Conservation (phyloP, 2,329 filamentous ascomycete genomes). For the Colletotrichum limetticola region DNA sequence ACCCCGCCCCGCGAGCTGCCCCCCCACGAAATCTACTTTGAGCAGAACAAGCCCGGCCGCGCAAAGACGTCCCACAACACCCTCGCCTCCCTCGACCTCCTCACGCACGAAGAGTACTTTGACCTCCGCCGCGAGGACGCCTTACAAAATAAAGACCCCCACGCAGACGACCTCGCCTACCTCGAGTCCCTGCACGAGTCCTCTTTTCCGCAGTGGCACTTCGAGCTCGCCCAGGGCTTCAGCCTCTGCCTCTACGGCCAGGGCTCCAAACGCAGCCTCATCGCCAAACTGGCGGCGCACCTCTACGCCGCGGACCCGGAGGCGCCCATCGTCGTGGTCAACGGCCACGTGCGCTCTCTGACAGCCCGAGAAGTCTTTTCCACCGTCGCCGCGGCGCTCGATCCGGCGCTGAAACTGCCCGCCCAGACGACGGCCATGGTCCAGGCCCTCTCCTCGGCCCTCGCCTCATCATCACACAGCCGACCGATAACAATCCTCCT, state of each 20-base stretch:
- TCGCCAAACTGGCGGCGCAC: constrained; percentile 80
- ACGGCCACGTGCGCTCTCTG: constrained; percentile 79
- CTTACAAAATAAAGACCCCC: constrained; percentile 69
- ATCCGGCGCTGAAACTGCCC: constrained; percentile 57
- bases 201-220: constrained; percentile 91
- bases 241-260: constrained; percentile 93
- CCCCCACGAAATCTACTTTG: constrained; percentile 92
- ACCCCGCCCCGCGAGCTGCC: constrained; percentile 86
- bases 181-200: constrained; percentile 80
- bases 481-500: constrained; percentile 73
- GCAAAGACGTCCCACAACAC: constrained; percentile 90
- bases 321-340: constrained; percentile 81
- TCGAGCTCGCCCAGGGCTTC: constrained; percentile 89
- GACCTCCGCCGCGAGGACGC: constrained; percentile 64
- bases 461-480: constrained; percentile 59
- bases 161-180: constrained; percentile 75
- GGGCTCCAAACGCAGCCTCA: constrained; percentile 84
- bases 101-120: constrained; percentile 95
- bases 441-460: constrained; percentile 70
- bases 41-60: constrained; percentile 85
- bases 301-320: constrained; percentile 62
- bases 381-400: constrained; percentile 74
- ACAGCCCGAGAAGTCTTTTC: constrained; percentile 76
- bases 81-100: constrained; percentile 76
- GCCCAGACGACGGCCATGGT: constrained; percentile 77